Base-by-base conservation (phyloP, 768 basidiomycete species). In the Russula dissimulans region DNA sequence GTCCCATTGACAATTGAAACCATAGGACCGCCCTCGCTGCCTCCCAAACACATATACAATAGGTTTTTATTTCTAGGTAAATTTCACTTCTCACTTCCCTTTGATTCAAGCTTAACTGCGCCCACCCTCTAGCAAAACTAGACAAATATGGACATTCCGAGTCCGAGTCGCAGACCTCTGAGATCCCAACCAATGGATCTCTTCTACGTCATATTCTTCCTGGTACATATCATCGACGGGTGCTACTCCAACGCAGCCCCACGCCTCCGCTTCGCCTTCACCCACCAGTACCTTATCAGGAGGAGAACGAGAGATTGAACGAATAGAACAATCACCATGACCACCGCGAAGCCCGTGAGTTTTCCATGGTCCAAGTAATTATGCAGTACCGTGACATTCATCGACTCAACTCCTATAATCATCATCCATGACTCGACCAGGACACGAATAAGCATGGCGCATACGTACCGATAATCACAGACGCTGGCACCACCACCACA, bases 261-360 rank as follows among this genome's bases (percentile, higher is more conserved):
- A 7, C 59, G 62, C 60, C 69, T 77, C 66, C 71, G 66, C 68
- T 79, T 80, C 10, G 84, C 83, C 52, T 72, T 72, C 41, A 75
- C 72, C 81, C 84, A 85, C 89, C 89, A 90, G 57, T 75, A 74
- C 41, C 84, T 75, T 4, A 89, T 80, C 39, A 85, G 53, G 3
- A 45, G 52, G 3, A 80, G 65, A 66, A 80, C 83, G 1, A 70
- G 66, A 22, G 69, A 66, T n/a, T 81, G 69, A 39, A 86, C 74
- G 14, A 78, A 31, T 26, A 78, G 63, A 6, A 77, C 73, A 10
- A 80, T 58, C 8, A 76, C 72, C 46, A 89, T 65, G 31, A 87
- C 74, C 26, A 82, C 71, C 11, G 73, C 80, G 67, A 91, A 92
- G 22, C 76, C 74, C 67, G 78, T 75, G 70, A 73, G 79, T 14